Evolutionary conservation across 441 rosid genomes (phyloP).

Genomic region (Bocquillonia castaneifolia): DNA sequence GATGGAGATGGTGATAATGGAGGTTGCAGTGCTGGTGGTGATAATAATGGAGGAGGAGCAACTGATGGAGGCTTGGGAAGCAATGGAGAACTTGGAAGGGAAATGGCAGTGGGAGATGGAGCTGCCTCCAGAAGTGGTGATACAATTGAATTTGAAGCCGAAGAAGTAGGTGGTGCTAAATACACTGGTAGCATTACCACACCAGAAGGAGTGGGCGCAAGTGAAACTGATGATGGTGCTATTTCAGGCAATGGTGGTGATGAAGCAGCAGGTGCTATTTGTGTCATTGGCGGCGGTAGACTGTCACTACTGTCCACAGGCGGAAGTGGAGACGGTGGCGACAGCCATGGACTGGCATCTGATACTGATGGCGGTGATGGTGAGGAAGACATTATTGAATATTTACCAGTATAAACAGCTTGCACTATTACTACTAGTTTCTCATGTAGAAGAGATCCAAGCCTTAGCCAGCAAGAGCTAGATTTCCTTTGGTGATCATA

Average conservation of each 20-base stretch:
- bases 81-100: conserved; percentile 20
- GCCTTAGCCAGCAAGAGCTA: too few species aligned
- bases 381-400: conserved; percentile 15
- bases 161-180: too few species aligned
- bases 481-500: too few species aligned
- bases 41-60: conserved; percentile 18
- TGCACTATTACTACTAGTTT: too few species aligned
- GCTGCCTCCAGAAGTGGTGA: conserved; percentile 14
- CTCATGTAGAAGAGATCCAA: too few species aligned
- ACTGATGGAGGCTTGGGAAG: conserved; percentile 12
- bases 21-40: conserved; percentile 17
- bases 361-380: conserved; percentile 28
- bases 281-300: too few species aligned
- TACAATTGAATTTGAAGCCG: too few species aligned
- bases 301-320: conserved; percentile 18
- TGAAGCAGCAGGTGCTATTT: conserved; percentile 18
- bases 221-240: conserved; percentile 12
- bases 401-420: not conserved
- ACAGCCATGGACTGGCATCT: conserved; percentile 9
- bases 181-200: conserved; percentile 29
- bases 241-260: conserved; percentile 28
- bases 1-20: conserved; percentile 24
- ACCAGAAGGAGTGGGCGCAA: conserved; percentile 9
- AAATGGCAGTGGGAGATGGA: not conserved
- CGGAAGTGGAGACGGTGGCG: conserved; percentile 11